phyloP scores from a whole-genome alignment of 108 stramenopile species.

The Mayamaea pseudoterrestris region DNA sequence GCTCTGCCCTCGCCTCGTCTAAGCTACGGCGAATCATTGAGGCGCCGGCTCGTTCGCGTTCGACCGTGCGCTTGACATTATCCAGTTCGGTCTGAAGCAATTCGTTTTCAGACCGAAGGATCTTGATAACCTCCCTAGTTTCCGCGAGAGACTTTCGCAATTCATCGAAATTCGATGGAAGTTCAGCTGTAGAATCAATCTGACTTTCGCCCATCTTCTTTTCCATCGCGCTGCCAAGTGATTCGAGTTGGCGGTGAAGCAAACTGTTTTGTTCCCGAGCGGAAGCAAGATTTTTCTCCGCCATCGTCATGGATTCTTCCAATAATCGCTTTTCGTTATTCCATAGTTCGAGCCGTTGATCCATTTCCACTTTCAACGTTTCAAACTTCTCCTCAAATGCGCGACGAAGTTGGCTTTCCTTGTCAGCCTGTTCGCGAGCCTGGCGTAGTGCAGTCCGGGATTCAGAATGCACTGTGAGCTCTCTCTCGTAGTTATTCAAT shows the following conservation, averaged over 20 bases:
- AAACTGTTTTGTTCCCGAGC: conserved; percentile 55
- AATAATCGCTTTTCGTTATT: conserved; percentile 41
- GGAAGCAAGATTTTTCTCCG: conserved; percentile 44
- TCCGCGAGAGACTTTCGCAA: conserved; percentile 40
- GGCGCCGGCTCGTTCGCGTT: conserved; percentile 63
- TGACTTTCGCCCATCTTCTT: conserved; percentile 9
- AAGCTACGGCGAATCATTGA: conserved; percentile 57
- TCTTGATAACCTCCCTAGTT: conserved; percentile 65
- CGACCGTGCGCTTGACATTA: conserved; percentile 47
- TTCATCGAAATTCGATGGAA: too few relatives aligned
- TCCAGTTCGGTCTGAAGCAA: conserved; percentile 65
- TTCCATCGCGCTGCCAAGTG: conserved; percentile 18
- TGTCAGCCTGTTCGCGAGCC: conserved; percentile 41
- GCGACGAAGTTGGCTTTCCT: conserved; percentile 28
- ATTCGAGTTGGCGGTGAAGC: conserved; percentile 67
- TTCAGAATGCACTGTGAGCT: conserved; percentile 65
- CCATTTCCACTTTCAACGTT: conserved; percentile 32
- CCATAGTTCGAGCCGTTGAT: conserved; percentile 27
- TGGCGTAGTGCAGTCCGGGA: conserved; percentile 55
- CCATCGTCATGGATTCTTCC: conserved; percentile 23
- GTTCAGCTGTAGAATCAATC: too few relatives aligned
- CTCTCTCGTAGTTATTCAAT: conserved; percentile 71
- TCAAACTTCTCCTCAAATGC: conserved; percentile 36
- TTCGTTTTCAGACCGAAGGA: conserved; percentile 70
- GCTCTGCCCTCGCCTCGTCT: conserved; percentile 70